These are phyloP conservation scores for Quercus rubra DNA, from an alignment of 306 rosid genomes.

Conservation along the genomic window DNA sequence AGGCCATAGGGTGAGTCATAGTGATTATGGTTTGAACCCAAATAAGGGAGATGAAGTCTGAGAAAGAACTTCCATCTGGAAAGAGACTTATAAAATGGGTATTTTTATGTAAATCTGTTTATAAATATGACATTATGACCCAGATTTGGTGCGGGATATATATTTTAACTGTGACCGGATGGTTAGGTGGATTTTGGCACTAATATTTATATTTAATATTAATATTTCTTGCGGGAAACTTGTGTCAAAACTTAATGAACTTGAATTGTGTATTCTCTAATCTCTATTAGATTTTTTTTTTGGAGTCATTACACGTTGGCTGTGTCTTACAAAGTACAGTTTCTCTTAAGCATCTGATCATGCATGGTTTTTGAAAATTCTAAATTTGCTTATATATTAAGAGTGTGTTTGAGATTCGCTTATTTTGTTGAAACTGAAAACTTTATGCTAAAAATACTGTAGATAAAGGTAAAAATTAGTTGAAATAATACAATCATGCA, in stretches of 20 bases:
- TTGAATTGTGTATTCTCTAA: neutral
- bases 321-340: neutral
- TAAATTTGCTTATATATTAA: neutral
- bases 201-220: constrained; percentile 17
- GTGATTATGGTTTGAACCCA: constrained; percentile 18
- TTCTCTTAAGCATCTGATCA: neutral
- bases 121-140: constrained; percentile 7
- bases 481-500: too few relatives aligned
- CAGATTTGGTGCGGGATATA: constrained; percentile 1
- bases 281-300: neutral
- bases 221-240: neutral
- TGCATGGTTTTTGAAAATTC: neutral
- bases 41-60: constrained; percentile 27
- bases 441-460: accelerated
- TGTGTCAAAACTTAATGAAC: constrained; percentile 18
- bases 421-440: too few relatives aligned
- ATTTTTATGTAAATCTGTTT: constrained; percentile 19
- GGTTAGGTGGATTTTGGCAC: constrained; percentile 9
- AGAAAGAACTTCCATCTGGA: constrained; percentile 28
- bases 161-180: constrained; percentile 17
- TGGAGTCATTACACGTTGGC: neutral
- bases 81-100: constrained; percentile 14
- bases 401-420: accelerated
- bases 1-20: constrained; percentile 16
- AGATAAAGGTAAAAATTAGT: too few relatives aligned